Percentiles rank a stretch among this genome's conserved stretches.
These are phyloP conservation scores for Huntiella decipiens DNA, from an alignment of 2,329 filamentous ascomycete genomes.

Conservation along the genomic window DNA sequence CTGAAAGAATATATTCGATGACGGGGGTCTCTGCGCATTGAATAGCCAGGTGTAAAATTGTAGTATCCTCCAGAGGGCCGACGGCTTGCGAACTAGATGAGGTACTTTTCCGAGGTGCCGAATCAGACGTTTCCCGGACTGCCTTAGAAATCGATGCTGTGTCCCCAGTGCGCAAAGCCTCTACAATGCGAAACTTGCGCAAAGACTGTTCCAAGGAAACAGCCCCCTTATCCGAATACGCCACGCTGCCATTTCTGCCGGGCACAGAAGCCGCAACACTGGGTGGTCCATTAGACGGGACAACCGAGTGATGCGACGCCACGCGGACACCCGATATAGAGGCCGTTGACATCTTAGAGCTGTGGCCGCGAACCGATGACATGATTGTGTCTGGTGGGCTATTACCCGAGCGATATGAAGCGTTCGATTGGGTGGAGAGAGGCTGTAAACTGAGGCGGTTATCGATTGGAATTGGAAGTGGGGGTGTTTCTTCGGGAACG, in stretches of 20 bases:
- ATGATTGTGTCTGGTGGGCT: slow-evolving; percentile 5
- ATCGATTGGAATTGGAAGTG: slow-evolving; percentile 5
- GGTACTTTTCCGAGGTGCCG: slow-evolving; percentile 34
- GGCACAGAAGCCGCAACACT: slow-evolving; percentile 15
- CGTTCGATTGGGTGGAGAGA: slow-evolving; percentile 1
- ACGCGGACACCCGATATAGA: slow-evolving; percentile 23
- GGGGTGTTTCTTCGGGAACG: slow-evolving; percentile 3
- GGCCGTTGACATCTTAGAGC: slow-evolving; percentile 27
- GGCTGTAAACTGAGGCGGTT: slow-evolving; percentile 5
- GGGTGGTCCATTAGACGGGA: slow-evolving; percentile 18
- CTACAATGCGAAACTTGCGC: slow-evolving; percentile 82
- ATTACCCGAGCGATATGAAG: too few species aligned
- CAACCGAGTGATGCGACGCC: slow-evolving; percentile 19
- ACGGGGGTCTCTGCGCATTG: slow-evolving; percentile 88
- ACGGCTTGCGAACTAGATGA: slow-evolving; percentile 29
- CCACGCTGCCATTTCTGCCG: slow-evolving; percentile 12
- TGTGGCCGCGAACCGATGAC: slow-evolving; percentile 22
- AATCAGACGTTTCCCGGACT: slow-evolving; percentile 46
- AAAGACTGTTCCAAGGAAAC: slow-evolving; percentile 77
- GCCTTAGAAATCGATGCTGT: slow-evolving; percentile 76
- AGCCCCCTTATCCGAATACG: slow-evolving; percentile 22
- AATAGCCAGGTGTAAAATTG: slow-evolving; percentile 78
- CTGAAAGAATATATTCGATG: slow-evolving; percentile 82
- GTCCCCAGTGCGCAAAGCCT: slow-evolving; percentile 77
- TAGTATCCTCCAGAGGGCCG: slow-evolving; percentile 53